phyloP scores from a whole-genome alignment of 2,329 filamentous ascomycete genomes.

The Colletotrichum higginsianum region DNA sequence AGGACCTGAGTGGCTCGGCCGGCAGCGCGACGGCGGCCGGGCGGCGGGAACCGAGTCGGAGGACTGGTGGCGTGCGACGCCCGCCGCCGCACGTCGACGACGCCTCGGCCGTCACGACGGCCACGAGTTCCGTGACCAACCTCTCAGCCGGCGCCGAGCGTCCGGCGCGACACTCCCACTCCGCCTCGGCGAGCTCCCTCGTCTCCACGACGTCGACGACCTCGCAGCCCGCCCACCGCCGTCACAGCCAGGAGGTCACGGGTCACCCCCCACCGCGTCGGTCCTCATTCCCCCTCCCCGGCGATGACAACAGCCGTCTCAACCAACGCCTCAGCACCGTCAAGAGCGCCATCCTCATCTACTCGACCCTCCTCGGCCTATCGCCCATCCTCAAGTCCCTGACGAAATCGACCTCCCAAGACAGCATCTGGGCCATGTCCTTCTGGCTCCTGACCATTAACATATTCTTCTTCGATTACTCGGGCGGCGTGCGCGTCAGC shows the following conservation, averaged over 20 bases:
- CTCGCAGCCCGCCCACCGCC: constrained; percentile 42
- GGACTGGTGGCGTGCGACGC: constrained; percentile 55
- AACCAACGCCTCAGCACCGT: constrained; percentile 80
- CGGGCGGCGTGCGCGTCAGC: constrained; percentile 62
- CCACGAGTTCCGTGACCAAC: constrained; percentile 29
- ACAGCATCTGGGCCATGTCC: constrained; percentile 98
- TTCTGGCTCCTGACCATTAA: constrained; percentile 95
- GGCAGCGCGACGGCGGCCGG: constrained; percentile 53
- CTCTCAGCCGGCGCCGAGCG: constrained; percentile 43
- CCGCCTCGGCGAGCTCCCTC: constrained; percentile 70
- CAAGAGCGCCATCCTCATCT: constrained; percentile 94
- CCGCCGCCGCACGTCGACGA: constrained; percentile 44
- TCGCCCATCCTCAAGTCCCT: constrained; percentile 97
- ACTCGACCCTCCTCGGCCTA: constrained; percentile 90
- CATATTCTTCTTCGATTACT: constrained; percentile 97
- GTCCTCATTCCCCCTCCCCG: constrained; percentile 37
- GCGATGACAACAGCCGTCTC: constrained; percentile 57
- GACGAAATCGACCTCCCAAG: constrained; percentile 91
- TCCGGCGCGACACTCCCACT: constrained; percentile 61
- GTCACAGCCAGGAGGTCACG: constrained; percentile 40
- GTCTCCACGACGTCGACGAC: constrained; percentile 59
- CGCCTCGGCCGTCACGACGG: not conserved
- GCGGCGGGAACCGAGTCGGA: constrained; percentile 53
- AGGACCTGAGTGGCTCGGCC: constrained; percentile 21
- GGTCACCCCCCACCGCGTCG: constrained; percentile 17